A percentile compares a stretch with the other conserved stretches of the same genome.
Evolutionary conservation across 2,329 filamentous ascomycete species (phyloP).

Genomic region (Aspergillus udagawae): DNA sequence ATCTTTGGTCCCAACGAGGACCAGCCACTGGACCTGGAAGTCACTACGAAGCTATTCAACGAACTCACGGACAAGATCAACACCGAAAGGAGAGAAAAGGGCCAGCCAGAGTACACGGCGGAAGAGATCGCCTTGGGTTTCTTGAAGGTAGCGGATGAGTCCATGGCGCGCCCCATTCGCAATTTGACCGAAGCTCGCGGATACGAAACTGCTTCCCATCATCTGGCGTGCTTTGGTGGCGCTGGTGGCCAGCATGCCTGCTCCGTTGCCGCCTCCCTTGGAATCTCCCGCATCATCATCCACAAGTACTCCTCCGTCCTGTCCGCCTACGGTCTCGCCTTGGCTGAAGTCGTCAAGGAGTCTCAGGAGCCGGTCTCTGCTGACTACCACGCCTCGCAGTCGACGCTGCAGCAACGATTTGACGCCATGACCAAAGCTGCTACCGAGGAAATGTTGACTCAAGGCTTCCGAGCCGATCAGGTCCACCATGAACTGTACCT

Average conservation of each 20-base stretch:
- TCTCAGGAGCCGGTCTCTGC: constrained; percentile 60
- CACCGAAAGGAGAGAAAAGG: constrained; percentile 49
- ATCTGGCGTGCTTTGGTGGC: constrained; percentile 88
- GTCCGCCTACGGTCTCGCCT: constrained; percentile 87
- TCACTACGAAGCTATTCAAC: constrained; percentile 70
- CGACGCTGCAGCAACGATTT: constrained; percentile 64
- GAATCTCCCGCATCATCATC: constrained; percentile 79
- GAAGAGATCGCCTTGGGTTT: constrained; percentile 41
- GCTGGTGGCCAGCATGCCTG: constrained; percentile 91
- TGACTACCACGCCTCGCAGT: constrained; percentile 44
- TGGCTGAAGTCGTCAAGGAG: constrained; percentile 91
- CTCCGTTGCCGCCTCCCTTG: constrained; percentile 79
- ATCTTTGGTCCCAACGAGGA: constrained; percentile 92
- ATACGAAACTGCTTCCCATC: constrained; percentile 83
- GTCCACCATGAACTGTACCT: constrained; percentile 45
- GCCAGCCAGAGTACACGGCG: constrained; percentile 51
- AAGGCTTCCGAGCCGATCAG: constrained; percentile 42
- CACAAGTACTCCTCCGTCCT: constrained; percentile 89
- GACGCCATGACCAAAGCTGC: constrained; percentile 66
- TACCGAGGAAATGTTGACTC: constrained; percentile 35
- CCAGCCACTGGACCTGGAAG: constrained; percentile 71
- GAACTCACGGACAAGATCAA: constrained; percentile 61
- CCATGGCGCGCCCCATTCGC: constrained; percentile 67
- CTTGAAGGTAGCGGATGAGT: constrained; percentile 41
- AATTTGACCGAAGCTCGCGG: constrained; percentile 90